A percentile compares a stretch with the other conserved stretches of the same genome.
These are phyloP conservation scores for Neltuma alba DNA, from an alignment of 306 rosid genomes.

Conservation along the genomic window DNA sequence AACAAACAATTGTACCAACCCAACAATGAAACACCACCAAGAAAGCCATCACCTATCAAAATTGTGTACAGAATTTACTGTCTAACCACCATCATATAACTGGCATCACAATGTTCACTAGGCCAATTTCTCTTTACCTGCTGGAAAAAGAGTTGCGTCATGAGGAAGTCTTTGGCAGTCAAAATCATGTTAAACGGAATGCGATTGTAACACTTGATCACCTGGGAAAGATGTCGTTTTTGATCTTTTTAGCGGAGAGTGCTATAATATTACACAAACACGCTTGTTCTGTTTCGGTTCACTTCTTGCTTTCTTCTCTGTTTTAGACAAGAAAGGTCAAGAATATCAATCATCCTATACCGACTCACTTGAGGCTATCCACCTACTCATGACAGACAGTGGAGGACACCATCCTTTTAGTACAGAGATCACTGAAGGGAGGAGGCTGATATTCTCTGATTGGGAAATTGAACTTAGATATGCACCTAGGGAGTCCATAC, in stretches of 20 bases:
- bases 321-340: no score
- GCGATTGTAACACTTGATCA: conserved; percentile 26
- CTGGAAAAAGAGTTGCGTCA: conserved; percentile 25
- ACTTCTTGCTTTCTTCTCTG: no score
- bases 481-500: no score
- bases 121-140: conserved; percentile 21
- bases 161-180: conserved; percentile 32
- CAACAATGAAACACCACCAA: conserved; percentile 10
- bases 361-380: no score
- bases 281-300: no score
- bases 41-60: conserved; percentile 15
- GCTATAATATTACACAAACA: no score
- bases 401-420: no score
- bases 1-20: conserved; percentile 7
- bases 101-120: conserved; percentile 29
- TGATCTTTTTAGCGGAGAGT: conserved; percentile 22
- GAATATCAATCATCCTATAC: no score
- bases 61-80: conserved; percentile 28
- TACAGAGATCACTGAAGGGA: no score
- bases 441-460: no score
- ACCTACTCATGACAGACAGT: no score
- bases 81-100: background rate
- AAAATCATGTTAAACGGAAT: conserved; percentile 15
- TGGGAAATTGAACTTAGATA: no score
- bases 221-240: conserved; percentile 42